phyloP scores from a whole-genome alignment of 2,329 filamentous ascomycete species.

The Ascochyta lentis region DNA sequence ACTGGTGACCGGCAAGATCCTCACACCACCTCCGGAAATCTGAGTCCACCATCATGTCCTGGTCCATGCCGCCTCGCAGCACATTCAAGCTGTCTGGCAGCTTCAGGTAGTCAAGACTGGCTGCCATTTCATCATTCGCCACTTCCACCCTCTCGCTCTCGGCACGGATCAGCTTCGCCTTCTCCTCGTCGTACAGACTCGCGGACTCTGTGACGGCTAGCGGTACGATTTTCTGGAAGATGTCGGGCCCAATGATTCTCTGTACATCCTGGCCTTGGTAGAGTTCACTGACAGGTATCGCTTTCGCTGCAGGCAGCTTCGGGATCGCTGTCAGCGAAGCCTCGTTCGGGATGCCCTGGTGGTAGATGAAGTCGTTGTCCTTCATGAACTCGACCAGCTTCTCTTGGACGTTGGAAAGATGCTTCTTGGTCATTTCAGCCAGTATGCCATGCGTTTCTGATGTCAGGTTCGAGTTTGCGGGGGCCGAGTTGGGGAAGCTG shows the following conservation, averaged over 20 bases:
- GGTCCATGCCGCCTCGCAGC: slow-evolving; percentile 89
- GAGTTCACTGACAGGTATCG: slow-evolving; percentile 93
- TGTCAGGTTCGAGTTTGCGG: slow-evolving; percentile 81
- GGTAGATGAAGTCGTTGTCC: slow-evolving; percentile 99
- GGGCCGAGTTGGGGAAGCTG: slow-evolving; percentile 79
- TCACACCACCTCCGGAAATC: slow-evolving; percentile 95
- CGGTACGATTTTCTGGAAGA: slow-evolving; percentile 96
- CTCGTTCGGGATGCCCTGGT: slow-evolving; percentile 87
- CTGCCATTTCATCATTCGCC: slow-evolving; percentile 94
- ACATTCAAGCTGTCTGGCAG: slow-evolving; percentile 88
- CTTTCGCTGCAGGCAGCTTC: slow-evolving; percentile 93
- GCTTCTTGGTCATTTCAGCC: slow-evolving; percentile 82
- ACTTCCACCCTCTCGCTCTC: slow-evolving; percentile 93
- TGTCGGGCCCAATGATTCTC: slow-evolving; percentile 92
- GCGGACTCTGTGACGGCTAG: slow-evolving; percentile 96
- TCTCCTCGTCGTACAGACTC: slow-evolving; percentile 97
- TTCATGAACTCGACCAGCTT: slow-evolving; percentile 78
- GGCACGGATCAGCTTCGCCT: slow-evolving; percentile 91
- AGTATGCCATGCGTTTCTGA: slow-evolving; percentile 78
- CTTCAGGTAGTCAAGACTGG: slow-evolving; percentile 91
- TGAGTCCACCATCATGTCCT: slow-evolving; percentile 84
- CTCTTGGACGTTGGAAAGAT: slow-evolving; percentile 79
- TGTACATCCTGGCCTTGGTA: slow-evolving; percentile 98
- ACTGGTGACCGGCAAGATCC: slow-evolving; percentile 84
- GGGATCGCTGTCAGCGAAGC: slow-evolving; percentile 80